phyloP scores from a whole-genome alignment of 192 early-diverging fungal species.

The Entomortierella lignicola region DNA sequence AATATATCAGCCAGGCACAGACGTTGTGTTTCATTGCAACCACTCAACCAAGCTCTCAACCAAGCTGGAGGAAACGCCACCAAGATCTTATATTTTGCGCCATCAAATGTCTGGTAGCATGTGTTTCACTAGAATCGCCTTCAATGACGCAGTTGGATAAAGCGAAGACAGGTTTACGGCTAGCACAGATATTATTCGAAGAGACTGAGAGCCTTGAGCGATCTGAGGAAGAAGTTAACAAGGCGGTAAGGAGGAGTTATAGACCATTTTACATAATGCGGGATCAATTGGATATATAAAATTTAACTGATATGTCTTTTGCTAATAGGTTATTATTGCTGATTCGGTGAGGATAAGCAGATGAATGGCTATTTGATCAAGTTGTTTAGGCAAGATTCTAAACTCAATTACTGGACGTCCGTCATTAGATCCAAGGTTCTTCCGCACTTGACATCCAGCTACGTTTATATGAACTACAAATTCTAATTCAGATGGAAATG shows the following conservation, averaged over 20 bases:
- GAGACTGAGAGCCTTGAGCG: slow-evolving; percentile 52
- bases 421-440: slow-evolving; percentile 33
- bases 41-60: slow-evolving; percentile 40
- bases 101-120: slow-evolving; percentile 53
- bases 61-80: slow-evolving; percentile 33
- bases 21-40: slow-evolving; percentile 42
- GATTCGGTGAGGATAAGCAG: slow-evolving; percentile 4
- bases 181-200: slow-evolving; percentile 56
- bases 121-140: slow-evolving; percentile 24
- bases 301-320: neutral
- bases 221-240: slow-evolving; percentile 39
- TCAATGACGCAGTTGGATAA: slow-evolving; percentile 46
- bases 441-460: slow-evolving; percentile 33
- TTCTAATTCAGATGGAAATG: slow-evolving; percentile 25
- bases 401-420: neutral
- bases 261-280: no score
- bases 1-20: slow-evolving; percentile 35
- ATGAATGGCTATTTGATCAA: neutral
- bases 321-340: slow-evolving; percentile 20
- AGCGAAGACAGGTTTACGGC: slow-evolving; percentile 46
- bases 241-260: slow-evolving; percentile 30
- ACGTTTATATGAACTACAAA: slow-evolving; percentile 39
- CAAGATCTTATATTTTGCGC: slow-evolving; percentile 43
- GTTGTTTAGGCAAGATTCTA: neutral
- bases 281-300: neutral